Percentiles rank a stretch among this genome's conserved stretches.
Conservation (phyloP, 2,329 filamentous ascomycete species). For the Incumbomyces lentus region DNA sequence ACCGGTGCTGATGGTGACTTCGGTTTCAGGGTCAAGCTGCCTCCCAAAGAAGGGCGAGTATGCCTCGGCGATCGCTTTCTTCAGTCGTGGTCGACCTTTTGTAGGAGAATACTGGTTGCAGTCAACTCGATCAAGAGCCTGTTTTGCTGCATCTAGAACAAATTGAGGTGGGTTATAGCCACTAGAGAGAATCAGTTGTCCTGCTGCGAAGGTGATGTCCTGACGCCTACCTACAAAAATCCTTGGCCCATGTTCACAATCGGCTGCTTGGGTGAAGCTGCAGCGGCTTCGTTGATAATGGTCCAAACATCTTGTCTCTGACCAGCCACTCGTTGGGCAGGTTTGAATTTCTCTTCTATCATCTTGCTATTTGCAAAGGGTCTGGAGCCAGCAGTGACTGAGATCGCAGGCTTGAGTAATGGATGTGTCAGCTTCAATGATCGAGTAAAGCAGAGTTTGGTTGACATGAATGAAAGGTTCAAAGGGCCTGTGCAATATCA, state of each 20-base stretch:
- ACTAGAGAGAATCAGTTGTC: constrained; percentile 21
- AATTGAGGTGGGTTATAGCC: constrained; percentile 92
- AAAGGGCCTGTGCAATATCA: not conserved
- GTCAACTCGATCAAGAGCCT: constrained; percentile 78
- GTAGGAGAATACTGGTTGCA: constrained; percentile 99
- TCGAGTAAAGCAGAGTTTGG: too few species aligned
- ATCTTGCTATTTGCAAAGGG: constrained; percentile 4
- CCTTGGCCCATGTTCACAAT: constrained; percentile 59
- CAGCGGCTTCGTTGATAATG: constrained; percentile 58
- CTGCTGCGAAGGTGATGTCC: not conserved
- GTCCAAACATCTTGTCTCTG: constrained; percentile 46
- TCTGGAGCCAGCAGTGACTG: not conserved
- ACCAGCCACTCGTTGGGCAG: constrained; percentile 39
- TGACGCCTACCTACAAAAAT: constrained; percentile 36
- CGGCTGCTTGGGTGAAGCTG: constrained; percentile 52
- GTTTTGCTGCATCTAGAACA: constrained; percentile 82
- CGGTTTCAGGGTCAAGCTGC: constrained; percentile 72
- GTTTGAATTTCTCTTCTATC: constrained; percentile 28
- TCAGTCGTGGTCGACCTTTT: constrained; percentile 72
- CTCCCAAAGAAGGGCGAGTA: constrained; percentile 85
- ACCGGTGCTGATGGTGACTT: constrained; percentile 82
- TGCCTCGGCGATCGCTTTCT: constrained; percentile 83
- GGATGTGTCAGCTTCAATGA: too few species aligned
- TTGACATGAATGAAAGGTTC: too few species aligned
- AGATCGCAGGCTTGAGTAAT: too few species aligned